Evolutionary conservation across 192 early-diverging fungal species (phyloP), one percentile per base, ranked within the genome.

Genomic region (Rhizoclosmatium globosum): DNA sequence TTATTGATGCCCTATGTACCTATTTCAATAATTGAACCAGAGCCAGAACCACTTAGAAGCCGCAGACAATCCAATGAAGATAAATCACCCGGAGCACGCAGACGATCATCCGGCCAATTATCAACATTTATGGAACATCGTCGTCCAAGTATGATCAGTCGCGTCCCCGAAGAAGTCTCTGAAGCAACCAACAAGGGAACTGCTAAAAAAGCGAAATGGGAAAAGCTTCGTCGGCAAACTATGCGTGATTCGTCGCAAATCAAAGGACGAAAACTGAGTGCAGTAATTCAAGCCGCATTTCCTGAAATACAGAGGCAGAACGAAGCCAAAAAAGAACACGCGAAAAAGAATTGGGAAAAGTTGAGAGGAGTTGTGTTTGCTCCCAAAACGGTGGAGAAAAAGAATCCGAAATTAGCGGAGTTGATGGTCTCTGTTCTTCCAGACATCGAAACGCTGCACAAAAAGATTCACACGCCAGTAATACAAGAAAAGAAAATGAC

Each of bases 341-440:
- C 68, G 15, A n/a, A 42, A 2, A 15, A 69, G 42, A 69, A 69
- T 31, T 69, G 68, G 68, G 68, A n/a, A 39, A 69, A 69, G 31
- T 15, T 69, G 11, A 41, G 68, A 13, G 21, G 9, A 9, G 68
- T 42, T 21, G 68, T 69, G 68, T 69, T 69, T 69, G 42, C 68
- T 17, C 47, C 42, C 2, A 42, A 69, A 23, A 41, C 21, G 7
- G 41, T 7, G 21, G 17, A 53, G 50, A 41, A 23, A 23, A 41
- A 41, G 13, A 47, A 39, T 13, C 13, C n/a, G 41, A 69, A 39
- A 31, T 39, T 69, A 11, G 42, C 42, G 2, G n/a, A 46, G 6
- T 19, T 72, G 31, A 47, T 43, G 15, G 19, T 58, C 11, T 57
- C 70, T 3, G 70, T 47, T 2, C 43, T 72, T 9, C 70, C 70